Evolutionary conservation across 768 basidiomycete species (phyloP).

Genomic region (Rhodotorula diobovata): DNA sequence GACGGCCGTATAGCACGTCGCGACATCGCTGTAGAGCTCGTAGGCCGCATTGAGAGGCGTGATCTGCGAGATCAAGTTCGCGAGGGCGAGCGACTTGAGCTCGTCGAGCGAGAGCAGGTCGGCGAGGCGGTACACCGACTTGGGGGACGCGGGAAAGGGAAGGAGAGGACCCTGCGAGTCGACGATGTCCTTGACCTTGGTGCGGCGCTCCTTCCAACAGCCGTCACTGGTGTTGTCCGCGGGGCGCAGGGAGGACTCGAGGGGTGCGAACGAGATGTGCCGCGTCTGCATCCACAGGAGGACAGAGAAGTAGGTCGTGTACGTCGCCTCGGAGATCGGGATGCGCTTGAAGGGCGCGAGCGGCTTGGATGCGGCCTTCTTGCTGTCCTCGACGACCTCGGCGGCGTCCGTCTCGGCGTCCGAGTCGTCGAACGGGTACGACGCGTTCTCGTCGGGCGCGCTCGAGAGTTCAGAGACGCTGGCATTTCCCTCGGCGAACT

Average conservation of each 20-base stretch:
- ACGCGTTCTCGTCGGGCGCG: too few species aligned
- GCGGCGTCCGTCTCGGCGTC: neutral
- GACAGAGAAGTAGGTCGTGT: constrained; percentile 16
- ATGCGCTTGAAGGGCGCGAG: neutral
- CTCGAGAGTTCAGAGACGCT: too few species aligned
- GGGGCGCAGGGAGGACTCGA: constrained; percentile 5
- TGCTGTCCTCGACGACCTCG: too few species aligned
- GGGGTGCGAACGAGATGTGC: constrained; percentile 5
- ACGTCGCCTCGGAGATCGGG: neutral
- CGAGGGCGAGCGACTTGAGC: constrained; percentile 13
- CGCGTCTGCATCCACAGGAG: constrained; percentile 1
- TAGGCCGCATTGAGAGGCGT: neutral
- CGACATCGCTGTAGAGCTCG: constrained; percentile 1
- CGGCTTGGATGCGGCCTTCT: too few species aligned
- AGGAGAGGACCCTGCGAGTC: neutral
- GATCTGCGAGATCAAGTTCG: neutral
- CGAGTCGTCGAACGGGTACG: neutral
- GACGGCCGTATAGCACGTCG: neutral
- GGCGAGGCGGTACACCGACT: constrained; percentile 19
- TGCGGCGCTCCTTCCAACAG: neutral
- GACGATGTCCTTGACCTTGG: neutral
- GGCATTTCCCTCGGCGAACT: neutral
- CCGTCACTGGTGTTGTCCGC: neutral
- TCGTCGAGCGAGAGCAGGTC: constrained; percentile 9
- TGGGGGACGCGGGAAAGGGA: constrained; percentile 14